phyloP scores from a whole-genome alignment of 352 stramenopile species.

The Salisapilia sapeloensis region DNA sequence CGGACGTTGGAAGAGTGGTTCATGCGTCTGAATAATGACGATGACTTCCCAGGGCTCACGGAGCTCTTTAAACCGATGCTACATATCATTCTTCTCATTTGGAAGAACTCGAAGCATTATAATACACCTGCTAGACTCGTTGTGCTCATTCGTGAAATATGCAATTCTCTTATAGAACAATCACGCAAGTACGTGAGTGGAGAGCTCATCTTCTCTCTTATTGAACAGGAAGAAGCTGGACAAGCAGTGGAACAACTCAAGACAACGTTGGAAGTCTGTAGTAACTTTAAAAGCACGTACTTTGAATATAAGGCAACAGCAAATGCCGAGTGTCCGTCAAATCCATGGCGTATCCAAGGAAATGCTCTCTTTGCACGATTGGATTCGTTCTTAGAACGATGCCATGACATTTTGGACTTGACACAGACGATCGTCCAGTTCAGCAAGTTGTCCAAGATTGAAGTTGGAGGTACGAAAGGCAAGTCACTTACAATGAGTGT shows the following conservation, averaged over 20 bases:
- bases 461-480: slow-evolving; percentile 95
- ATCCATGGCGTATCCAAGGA: slow-evolving; percentile 96
- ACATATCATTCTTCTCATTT: slow-evolving; percentile 97
- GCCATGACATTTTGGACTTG: slow-evolving; percentile 95
- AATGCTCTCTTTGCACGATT: slow-evolving; percentile 95
- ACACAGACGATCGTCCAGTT: slow-evolving; percentile 98
- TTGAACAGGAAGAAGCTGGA: slow-evolving; percentile 92
- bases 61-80: slow-evolving; percentile 97
- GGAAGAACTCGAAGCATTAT: slow-evolving; percentile 99
- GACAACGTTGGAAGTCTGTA: slow-evolving; percentile 87
- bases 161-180: slow-evolving; percentile 93
- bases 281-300: slow-evolving; percentile 96
- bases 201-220: slow-evolving; percentile 92
- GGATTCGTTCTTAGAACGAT: slow-evolving; percentile 95
- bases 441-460: slow-evolving; percentile 94
- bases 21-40: slow-evolving; percentile 88
- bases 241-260: slow-evolving; percentile 91
- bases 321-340: slow-evolving; percentile 93
- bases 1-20: slow-evolving; percentile 94
- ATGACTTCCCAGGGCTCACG: slow-evolving; percentile 86
- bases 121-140: slow-evolving; percentile 94
- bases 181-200: slow-evolving; percentile 85
- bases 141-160: slow-evolving; percentile 96
- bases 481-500: slow-evolving; percentile 88
- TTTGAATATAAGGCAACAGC: slow-evolving; percentile 96